Evolutionary conservation across 805 yeast species (phyloP), one percentile per base, ranked within the genome.

Genomic region (Priceomyces melissophilus): DNA sequence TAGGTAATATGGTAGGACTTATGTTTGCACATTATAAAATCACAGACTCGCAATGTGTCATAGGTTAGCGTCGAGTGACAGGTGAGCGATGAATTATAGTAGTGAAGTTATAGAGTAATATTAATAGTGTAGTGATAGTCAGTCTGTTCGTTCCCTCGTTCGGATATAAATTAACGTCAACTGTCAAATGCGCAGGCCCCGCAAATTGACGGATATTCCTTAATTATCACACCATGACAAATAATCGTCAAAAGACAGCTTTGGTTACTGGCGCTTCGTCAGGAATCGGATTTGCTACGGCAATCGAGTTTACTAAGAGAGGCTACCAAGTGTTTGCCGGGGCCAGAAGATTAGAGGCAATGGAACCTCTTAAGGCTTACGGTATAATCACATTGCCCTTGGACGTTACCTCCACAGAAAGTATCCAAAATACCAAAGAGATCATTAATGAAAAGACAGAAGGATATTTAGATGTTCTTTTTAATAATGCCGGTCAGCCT

Each of bases 401-500:
- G 40, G 95, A 85, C 52, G 86, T 85, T 17, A 58, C 83, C 0
- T 66, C 76, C 3, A 38, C 55, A 1, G 76, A 73, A 28, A 75
- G 79, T 25, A 76, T 82, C 32, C 15, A 49, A 5, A 47, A 62
- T 11, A 69, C 79, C 23, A 73, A 71, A 41, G 52, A 69, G 12
- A 61, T 62, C 17, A 66, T 83, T n/a, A 42, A 49, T 0, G 47
- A 52, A 2, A 67, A 73, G 30, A 67, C 73, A 8, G 76, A 72
- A 29, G 75, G 74, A 1, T 67, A 70, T 37, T 57, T 84, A 41
- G 87, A 84, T 50, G 49, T 82, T 8, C 59, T 85, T 39, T 84
- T 71, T 63, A 85, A 86, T 59, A 86, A 85, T 57, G 95, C 95
- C 1, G 90, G 90, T 12, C 82, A 76, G 49, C 73, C 87, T 14